phyloP scores from a whole-genome alignment of 2,329 filamentous ascomycete species.

The Penicillium frequentans region DNA sequence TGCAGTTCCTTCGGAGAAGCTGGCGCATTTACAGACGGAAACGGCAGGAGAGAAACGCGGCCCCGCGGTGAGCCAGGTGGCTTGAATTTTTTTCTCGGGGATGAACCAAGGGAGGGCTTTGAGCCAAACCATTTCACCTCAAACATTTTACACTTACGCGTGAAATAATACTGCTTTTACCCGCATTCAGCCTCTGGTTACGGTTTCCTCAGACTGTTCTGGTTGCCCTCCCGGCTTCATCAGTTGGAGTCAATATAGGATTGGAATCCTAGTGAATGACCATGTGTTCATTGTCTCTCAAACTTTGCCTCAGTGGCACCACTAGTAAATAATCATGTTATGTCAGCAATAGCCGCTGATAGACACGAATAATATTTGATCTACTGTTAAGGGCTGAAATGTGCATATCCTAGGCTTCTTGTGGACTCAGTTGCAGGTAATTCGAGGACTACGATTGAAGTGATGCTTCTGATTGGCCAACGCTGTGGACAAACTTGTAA shows the following conservation, averaged over 20 bases:
- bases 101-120: neutral
- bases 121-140: neutral
- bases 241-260: neutral
- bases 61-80: neutral
- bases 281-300: no score
- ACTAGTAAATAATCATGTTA: no score
- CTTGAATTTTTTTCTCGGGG: neutral
- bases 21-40: constrained; percentile 12
- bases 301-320: no score
- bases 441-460: no score
- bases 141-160: neutral
- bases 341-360: no score
- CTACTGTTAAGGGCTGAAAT: no score
- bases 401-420: no score
- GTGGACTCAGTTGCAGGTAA: no score
- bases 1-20: constrained; percentile 11
- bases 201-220: neutral
- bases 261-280: no score
- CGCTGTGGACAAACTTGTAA: no score
- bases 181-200: neutral
- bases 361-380: no score
- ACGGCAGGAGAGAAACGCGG: neutral
- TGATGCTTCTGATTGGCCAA: no score
- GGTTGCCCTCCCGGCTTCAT: neutral
- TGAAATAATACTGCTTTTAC: neutral